These are phyloP conservation scores for Debaryomycetaceae sp. DNA, from an alignment of 1,139 yeast genomes.

Conservation along the genomic window DNA sequence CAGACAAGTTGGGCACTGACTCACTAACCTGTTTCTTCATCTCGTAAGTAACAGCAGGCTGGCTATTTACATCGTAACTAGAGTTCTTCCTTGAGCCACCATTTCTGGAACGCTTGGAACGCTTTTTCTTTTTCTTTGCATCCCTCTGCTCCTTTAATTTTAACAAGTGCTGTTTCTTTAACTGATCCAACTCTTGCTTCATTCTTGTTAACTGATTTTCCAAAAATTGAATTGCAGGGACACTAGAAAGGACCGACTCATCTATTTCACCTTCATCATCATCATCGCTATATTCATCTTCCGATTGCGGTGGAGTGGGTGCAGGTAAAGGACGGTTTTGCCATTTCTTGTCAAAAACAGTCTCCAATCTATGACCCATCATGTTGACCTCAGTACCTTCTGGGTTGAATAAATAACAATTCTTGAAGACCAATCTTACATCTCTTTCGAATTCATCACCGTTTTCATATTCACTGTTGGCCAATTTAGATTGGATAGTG, in stretches of 20 bases:
- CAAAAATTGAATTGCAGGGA: constrained; percentile 83
- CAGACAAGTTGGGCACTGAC: constrained; percentile 73
- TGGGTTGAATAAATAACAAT: constrained; percentile 91
- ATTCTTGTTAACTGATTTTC: constrained; percentile 84
- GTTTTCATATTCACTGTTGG: constrained; percentile 82
- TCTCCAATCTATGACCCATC: constrained; percentile 92
- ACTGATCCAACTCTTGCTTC: constrained; percentile 77
- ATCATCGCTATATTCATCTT: constrained; percentile 31
- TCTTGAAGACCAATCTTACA: constrained; percentile 75
- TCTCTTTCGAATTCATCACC: constrained; percentile 87
- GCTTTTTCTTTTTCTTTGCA: constrained; percentile 48
- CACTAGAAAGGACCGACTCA: constrained; percentile 66
- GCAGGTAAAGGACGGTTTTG: constrained; percentile 80
- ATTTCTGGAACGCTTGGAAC: constrained; percentile 27
- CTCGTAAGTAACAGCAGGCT: constrained; percentile 73
- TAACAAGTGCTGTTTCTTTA: constrained; percentile 67
- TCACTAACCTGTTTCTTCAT: constrained; percentile 96
- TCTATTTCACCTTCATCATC: constrained; percentile 72
- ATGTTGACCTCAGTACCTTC: constrained; percentile 92
- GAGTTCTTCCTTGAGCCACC: constrained; percentile 13
- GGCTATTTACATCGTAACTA: constrained; percentile 4
- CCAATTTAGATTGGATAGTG: constrained; percentile 75
- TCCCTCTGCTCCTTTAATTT: constrained; percentile 51
- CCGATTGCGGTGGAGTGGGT: constrained; percentile 44
- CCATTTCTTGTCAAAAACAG: constrained; percentile 86